Evolutionary conservation across 2,329 filamentous ascomycete genomes (phyloP), one percentile per base, ranked within the genome.

Genomic region (Claviceps purpurea): DNA sequence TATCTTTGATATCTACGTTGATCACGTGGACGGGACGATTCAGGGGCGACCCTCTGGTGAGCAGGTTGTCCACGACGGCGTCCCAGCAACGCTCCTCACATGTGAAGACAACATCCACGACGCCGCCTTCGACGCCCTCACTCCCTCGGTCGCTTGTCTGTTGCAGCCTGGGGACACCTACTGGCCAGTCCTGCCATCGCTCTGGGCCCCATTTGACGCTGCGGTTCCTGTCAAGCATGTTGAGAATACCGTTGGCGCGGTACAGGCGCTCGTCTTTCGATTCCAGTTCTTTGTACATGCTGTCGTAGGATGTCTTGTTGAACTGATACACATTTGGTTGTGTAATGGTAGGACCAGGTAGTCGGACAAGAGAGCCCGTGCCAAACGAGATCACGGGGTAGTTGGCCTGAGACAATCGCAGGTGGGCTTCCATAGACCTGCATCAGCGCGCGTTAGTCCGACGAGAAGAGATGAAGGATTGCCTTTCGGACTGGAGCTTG

Each of bases 71-170:
- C 11, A 98, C 79, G 38, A 98, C 93, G 4, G 93, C 90, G 68
- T 98, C 93, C 89, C 94, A 98, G 65, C 93, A 98, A 55, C 93
- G 78, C 70, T 98, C 93, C 68, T 98, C 93, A 64, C 93, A 98
- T 0, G 93, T 98, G 59, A 98, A 90, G 54, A 98, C 90, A 6
- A 97, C 74, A 64, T 98, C 93, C 0, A 95, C 90, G 4, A 95
- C 76, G 6, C 93, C 93, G 7, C 84, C 86, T 67, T 98, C 93
- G 7, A 87, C 86, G 16, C 93, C 93, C 18, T 78, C 67, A 53
- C 82, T 82, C 24, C 93, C 93, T 63, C 85, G 82, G 64, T 96
- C 85, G 45, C 77, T 77, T 41, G 81, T 73, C 57, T 89, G 84
- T 42, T 91, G 84, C 11, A 93, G 71, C 34, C 91, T 79, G 34